phyloP scores from a whole-genome alignment of 2,329 filamentous ascomycete genomes.

The Aspergillus terreus region DNA sequence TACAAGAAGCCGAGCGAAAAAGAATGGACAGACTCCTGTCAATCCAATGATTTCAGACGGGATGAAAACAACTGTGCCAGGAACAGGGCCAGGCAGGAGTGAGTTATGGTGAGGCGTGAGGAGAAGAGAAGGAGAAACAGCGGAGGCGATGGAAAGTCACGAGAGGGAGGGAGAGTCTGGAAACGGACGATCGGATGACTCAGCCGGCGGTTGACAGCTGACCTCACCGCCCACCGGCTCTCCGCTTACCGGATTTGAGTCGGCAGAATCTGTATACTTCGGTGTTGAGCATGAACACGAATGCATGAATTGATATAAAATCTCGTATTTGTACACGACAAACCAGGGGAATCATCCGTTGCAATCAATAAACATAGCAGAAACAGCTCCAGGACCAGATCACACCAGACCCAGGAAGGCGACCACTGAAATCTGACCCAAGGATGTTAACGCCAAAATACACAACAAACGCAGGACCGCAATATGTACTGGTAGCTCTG shows the following conservation, averaged over 20 bases:
- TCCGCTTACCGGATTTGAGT: background rate
- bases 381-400: constrained; percentile 3
- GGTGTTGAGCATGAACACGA: too few species aligned
- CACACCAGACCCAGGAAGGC: background rate
- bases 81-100: constrained; percentile 3
- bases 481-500: background rate
- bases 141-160: background rate
- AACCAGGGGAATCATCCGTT: constrained; percentile 17
- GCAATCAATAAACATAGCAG: constrained; percentile 10
- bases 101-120: constrained; percentile 5
- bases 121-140: constrained; percentile 1
- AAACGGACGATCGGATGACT: constrained; percentile 2
- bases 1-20: constrained; percentile 40
- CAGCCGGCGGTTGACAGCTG: background rate
- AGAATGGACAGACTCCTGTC: constrained; percentile 12
- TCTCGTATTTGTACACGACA: constrained; percentile 21
- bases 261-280: background rate
- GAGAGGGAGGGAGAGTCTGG: background rate
- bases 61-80: constrained; percentile 10
- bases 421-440: background rate
- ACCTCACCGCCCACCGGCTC: background rate
- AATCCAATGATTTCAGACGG: constrained; percentile 14
- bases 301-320: background rate
- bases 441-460: background rate
- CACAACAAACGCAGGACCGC: background rate